Evolutionary conservation across 1,284 basidiomycete species (phyloP).

Genomic region (Sanghuangporus baumii): DNA sequence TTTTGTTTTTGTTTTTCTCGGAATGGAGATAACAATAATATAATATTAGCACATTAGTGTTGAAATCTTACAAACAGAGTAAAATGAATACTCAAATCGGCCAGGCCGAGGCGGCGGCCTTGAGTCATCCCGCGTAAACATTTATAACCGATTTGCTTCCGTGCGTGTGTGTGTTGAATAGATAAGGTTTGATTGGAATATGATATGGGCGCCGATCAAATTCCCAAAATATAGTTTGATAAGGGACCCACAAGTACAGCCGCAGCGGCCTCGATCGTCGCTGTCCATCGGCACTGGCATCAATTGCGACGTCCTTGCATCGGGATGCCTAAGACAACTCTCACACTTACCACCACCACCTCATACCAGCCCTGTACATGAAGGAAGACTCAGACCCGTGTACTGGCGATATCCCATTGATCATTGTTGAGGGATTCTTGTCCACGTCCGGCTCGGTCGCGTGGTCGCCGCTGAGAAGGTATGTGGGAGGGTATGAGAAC

Average conservation of each 20-base stretch:
- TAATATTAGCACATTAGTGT: no score
- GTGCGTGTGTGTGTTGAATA: neutral
- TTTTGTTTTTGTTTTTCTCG: no score
- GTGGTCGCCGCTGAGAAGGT: conserved; percentile 40
- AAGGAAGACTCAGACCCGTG: neutral
- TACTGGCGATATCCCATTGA: conserved; percentile 31
- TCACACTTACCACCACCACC: neutral
- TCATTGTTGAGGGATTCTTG: conserved; percentile 54
- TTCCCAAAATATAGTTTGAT: neutral
- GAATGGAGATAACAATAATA: no score
- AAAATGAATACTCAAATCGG: no score
- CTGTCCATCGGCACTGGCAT: neutral
- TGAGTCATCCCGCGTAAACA: neutral
- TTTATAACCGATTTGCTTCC: neutral
- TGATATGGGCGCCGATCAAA: neutral
- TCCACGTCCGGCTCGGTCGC: conserved; percentile 34
- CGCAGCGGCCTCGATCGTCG: neutral
- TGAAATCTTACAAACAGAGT: no score
- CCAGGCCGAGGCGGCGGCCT: no score
- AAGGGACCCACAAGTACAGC: neutral
- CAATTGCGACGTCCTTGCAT: neutral
- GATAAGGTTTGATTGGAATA: neutral
- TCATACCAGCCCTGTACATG: neutral
- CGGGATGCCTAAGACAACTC: neutral
- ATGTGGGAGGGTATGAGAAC: conserved; percentile 27